These are phyloP conservation scores for Termitomyces bulborhizus DNA, from an alignment of 768 basidiomycete species.

Conservation along the genomic window DNA sequence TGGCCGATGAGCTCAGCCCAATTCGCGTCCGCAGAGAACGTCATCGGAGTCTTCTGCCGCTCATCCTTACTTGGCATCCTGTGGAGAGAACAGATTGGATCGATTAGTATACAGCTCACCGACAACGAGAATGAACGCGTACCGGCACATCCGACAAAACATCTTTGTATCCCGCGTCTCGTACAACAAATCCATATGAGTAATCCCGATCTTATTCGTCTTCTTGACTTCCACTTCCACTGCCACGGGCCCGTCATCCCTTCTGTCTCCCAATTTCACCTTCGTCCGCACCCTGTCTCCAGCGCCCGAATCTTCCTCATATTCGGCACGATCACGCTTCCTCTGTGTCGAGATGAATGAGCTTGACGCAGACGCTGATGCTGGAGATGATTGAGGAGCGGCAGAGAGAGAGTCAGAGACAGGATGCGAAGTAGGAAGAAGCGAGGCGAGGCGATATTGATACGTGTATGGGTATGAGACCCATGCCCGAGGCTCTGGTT, in stretches of 20 bases:
- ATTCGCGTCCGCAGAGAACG: constrained; percentile 20
- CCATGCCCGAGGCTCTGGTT: neutral
- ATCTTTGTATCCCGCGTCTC: constrained; percentile 16
- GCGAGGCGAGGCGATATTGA: neutral
- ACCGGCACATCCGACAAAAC: constrained; percentile 27
- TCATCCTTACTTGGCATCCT: constrained; percentile 6
- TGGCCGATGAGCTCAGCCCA: constrained; percentile 28
- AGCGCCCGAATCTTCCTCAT: neutral
- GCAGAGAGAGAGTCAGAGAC: neutral
- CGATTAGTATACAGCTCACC: neutral
- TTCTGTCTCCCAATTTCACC: neutral
- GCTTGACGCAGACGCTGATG: neutral
- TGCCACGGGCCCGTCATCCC: neutral
- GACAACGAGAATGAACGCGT: constrained; percentile 6
- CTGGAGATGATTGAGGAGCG: neutral
- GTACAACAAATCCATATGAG: constrained; percentile 25
- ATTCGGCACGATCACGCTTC: constrained; percentile 3
- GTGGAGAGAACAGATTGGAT: neutral
- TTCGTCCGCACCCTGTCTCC: neutral
- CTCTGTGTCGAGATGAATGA: neutral
- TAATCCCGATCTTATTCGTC: constrained; percentile 22
- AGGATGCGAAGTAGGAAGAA: neutral
- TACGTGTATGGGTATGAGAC: neutral
- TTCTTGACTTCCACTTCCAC: neutral
- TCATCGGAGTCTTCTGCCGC: neutral